phyloP scores from a whole-genome alignment of 495 filamentous ascomycete species.

The Aspergillus indologenus region DNA sequence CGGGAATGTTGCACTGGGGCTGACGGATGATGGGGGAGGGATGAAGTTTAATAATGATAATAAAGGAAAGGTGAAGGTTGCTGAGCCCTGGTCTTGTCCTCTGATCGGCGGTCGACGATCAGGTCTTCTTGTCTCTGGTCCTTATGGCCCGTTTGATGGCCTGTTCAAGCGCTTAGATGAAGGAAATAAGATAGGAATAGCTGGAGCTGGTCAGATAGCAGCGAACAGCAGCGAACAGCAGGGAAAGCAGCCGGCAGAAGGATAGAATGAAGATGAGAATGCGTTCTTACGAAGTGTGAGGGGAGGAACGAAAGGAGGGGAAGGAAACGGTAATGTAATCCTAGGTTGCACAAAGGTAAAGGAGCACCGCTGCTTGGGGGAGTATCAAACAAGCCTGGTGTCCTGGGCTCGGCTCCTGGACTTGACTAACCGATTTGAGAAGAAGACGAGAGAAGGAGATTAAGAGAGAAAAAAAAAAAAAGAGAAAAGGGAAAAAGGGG shows the following conservation, averaged over 20 bases:
- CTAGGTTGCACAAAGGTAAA: background rate
- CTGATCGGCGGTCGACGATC: conserved; percentile 5
- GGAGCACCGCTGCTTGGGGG: background rate
- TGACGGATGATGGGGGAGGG: background rate
- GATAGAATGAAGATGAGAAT: background rate
- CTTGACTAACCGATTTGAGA: conserved; percentile 8
- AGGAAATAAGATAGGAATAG: too few species aligned
- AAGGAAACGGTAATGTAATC: background rate
- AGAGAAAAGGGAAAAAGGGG: too few species aligned
- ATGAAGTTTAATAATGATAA: conserved; percentile 1
- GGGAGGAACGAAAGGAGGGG: background rate
- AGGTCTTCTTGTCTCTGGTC: background rate
- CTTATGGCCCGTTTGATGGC: background rate
- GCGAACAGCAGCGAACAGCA: background rate
- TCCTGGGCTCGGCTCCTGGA: conserved; percentile 8
- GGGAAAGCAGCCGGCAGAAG: too few species aligned
- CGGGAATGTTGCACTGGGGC: conserved; percentile 5
- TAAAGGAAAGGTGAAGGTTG: background rate
- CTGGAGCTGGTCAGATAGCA: background rate
- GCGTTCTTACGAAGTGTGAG: background rate
- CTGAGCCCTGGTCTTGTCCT: background rate
- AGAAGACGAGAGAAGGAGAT: background rate
- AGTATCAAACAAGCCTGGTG: conserved; percentile 6
- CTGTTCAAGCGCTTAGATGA: conserved; percentile 1
- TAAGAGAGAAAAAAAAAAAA: too few species aligned